Conservation (phyloP, 2,329 filamentous ascomycete species). For the Fusarium abutilonis region DNA sequence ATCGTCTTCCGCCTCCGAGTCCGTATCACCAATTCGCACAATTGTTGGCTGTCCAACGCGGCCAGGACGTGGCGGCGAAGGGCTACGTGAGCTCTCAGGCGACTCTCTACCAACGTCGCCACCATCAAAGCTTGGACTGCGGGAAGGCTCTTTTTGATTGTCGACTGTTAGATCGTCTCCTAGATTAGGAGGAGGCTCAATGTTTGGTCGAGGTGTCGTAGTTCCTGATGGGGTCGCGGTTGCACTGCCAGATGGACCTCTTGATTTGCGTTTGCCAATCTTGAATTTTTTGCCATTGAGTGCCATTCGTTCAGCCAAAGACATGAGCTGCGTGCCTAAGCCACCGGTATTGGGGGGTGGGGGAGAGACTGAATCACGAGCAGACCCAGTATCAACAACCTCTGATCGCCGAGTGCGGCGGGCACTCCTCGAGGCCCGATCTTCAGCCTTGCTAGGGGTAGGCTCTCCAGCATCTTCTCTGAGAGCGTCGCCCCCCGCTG, state of each 20-base stretch:
- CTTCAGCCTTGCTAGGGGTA: conserved; percentile 3
- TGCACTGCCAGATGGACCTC: conserved; percentile 4
- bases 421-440: conserved; percentile 29
- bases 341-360: conserved; percentile 7
- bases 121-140: not conserved
- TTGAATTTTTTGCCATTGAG: conserved; percentile 64
- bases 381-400: conserved; percentile 6
- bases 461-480: conserved; percentile 1
- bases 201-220: not conserved
- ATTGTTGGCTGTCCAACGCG: conserved; percentile 32
- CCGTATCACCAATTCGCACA: conserved; percentile 43
- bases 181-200: not conserved
- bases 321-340: conserved; percentile 55
- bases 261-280: conserved; percentile 54
- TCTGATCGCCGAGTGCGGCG: conserved; percentile 42
- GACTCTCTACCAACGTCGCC: conserved; percentile 3
- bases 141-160: not conserved
- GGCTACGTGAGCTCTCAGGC: conserved; percentile 26
- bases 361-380: conserved; percentile 8
- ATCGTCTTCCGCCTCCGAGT: conserved; percentile 33
- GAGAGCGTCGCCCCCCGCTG: conserved; percentile 5
- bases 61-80: conserved; percentile 19
- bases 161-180: not conserved
- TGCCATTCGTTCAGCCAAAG: conserved; percentile 67
- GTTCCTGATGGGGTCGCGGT: conserved; percentile 10